These are phyloP conservation scores for Odontarrhena argentea DNA, from an alignment of 345 rosid species.

Conservation along the genomic window DNA sequence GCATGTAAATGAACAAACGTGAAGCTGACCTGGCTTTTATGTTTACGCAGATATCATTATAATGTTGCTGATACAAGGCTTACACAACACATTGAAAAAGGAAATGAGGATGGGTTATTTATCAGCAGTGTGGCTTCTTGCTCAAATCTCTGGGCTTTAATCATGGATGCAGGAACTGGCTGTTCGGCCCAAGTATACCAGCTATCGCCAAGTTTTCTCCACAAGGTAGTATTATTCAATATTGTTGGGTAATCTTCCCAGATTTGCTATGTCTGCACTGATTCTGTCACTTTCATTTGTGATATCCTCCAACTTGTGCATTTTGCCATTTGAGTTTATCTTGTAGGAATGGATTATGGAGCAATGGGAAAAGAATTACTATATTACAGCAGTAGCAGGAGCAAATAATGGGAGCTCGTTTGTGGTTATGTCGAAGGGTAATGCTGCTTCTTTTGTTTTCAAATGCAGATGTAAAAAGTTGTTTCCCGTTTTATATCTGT, in stretches of 20 bases:
- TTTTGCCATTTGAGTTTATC: slow-evolving; percentile 19
- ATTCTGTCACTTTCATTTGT: slow-evolving; percentile 10
- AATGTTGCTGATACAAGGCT: slow-evolving; percentile 84
- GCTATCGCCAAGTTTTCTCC: slow-evolving; percentile 76
- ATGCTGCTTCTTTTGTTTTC: slow-evolving; percentile 30
- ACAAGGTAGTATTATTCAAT: slow-evolving; percentile 63
- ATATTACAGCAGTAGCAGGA: slow-evolving; percentile 95
- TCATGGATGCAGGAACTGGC: slow-evolving; percentile 98
- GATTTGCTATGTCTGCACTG: slow-evolving; percentile 17
- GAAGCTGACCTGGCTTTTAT: slow-evolving; percentile 25
- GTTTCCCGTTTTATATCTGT: slow-evolving; percentile 5
- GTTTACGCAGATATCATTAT: slow-evolving; percentile 77
- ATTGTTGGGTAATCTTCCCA: slow-evolving; percentile 10
- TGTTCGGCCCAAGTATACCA: slow-evolving; percentile 79
- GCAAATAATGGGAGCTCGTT: slow-evolving; percentile 84
- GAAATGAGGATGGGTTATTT: slow-evolving; percentile 84
- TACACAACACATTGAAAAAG: slow-evolving; percentile 80
- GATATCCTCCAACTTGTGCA: slow-evolving; percentile 21
- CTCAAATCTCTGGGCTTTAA: slow-evolving; percentile 92
- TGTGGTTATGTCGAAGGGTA: slow-evolving; percentile 97
- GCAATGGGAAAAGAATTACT: slow-evolving; percentile 95
- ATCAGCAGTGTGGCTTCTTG: slow-evolving; percentile 93
- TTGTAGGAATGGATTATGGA: slow-evolving; percentile 96
- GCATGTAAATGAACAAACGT: slow-evolving; percentile 13
- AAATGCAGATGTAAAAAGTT: slow-evolving; percentile 7